These are phyloP conservation scores for Apophysomyces trapeziformis DNA, from an alignment of 371 early-diverging fungal species.

Conservation along the genomic window DNA sequence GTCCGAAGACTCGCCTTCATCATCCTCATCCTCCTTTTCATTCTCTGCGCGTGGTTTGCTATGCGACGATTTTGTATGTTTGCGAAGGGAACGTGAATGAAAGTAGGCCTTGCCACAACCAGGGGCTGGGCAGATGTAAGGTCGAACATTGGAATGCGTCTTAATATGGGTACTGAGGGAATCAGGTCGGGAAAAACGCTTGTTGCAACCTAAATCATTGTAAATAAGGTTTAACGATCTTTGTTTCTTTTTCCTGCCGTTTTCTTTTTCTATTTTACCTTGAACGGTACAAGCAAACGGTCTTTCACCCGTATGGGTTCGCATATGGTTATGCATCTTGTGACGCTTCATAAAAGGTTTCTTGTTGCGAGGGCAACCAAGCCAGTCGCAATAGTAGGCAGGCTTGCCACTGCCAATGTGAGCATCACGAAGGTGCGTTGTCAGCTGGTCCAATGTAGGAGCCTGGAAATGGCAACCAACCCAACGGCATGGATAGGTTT, in stretches of 20 bases:
- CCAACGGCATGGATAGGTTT: slow-evolving; percentile 60
- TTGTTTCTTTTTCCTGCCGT: not conserved
- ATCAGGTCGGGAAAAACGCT: slow-evolving; percentile 82
- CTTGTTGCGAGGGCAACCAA: slow-evolving; percentile 64
- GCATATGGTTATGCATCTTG: slow-evolving; percentile 82
- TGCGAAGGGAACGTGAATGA: slow-evolving; percentile 79
- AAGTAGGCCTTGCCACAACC: slow-evolving; percentile 79
- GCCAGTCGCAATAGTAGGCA: slow-evolving; percentile 77
- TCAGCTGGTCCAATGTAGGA: slow-evolving; percentile 55
- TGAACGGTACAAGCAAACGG: slow-evolving; percentile 52
- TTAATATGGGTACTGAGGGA: slow-evolving; percentile 84
- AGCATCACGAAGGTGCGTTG: slow-evolving; percentile 61
- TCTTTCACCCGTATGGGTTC: slow-evolving; percentile 81
- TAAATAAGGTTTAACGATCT: not conserved
- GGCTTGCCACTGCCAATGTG: slow-evolving; percentile 73
- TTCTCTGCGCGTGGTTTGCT: slow-evolving; percentile 7
- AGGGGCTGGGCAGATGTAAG: slow-evolving; percentile 64
- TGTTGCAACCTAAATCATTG: slow-evolving; percentile 56
- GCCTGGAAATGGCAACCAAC: slow-evolving; percentile 54
- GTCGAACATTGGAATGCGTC: slow-evolving; percentile 80
- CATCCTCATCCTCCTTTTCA: slow-evolving; percentile 14
- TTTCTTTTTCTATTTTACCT: slow-evolving; percentile 12
- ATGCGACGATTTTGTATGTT: slow-evolving; percentile 66
- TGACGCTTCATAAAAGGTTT: slow-evolving; percentile 84
- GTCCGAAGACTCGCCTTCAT: not conserved